These are phyloP conservation scores for Taphrina sp. DNA, from an alignment of 1,139 yeast species.

Conservation along the genomic window DNA sequence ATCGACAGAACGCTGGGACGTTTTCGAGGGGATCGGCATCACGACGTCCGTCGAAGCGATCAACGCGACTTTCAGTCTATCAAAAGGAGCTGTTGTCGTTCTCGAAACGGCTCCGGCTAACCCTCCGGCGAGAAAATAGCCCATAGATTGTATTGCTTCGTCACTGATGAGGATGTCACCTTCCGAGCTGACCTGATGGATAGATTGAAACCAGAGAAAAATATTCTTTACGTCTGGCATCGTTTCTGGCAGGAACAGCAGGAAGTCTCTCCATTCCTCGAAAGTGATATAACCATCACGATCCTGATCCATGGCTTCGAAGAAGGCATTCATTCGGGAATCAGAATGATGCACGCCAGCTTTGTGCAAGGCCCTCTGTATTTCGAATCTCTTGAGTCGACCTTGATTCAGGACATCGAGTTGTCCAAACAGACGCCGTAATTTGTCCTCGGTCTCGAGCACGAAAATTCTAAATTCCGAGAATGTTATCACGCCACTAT, in stretches of 20 bases:
- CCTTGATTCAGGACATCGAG: conserved; percentile 81
- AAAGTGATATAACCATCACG: conserved; percentile 71
- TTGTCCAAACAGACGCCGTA: conserved; percentile 63
- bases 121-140: conserved; percentile 92
- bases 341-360: conserved; percentile 39
- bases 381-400: conserved; percentile 61
- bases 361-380: conserved; percentile 59
- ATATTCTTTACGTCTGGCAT: conserved; percentile 62
- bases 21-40: conserved; percentile 35
- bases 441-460: conserved; percentile 63
- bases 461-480: conserved; percentile 63
- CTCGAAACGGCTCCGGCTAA: conserved; percentile 94
- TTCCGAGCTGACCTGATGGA: conserved; percentile 77
- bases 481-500: conserved; percentile 44
- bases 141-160: conserved; percentile 78
- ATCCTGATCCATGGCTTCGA: conserved; percentile 59
- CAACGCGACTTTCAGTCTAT: conserved; percentile 83
- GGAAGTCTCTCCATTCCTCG: conserved; percentile 81
- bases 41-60: conserved; percentile 78
- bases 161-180: conserved; percentile 85
- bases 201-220: conserved; percentile 74
- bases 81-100: conserved; percentile 96
- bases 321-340: conserved; percentile 46
- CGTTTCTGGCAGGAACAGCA: conserved; percentile 75
- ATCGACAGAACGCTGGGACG: conserved; percentile 44